Evolutionary conservation across 1,284 basidiomycete species (phyloP), one percentile per base, ranked within the genome.

Genomic region (Sporisorium scitamineum): DNA sequence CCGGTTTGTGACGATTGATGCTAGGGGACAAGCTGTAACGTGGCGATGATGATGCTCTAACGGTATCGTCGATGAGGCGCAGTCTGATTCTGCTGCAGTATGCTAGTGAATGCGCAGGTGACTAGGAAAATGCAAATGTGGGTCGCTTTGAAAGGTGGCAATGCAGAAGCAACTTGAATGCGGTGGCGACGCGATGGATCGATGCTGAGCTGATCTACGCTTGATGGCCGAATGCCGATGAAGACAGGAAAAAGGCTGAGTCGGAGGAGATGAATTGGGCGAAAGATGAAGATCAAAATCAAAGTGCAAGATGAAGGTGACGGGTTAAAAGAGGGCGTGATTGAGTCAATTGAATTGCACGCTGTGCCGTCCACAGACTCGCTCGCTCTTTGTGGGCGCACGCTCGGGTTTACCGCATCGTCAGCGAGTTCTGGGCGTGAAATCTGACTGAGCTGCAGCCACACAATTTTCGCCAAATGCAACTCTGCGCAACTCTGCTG

Each of bases 91-190:
- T 29, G 37, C 37, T 48, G 47, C 27, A 39, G 37, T 48, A 48
- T 48, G 47, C 47, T 27, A n/a, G 16, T 48, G 26, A 27, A 48
- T 48, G 47, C 47, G 27, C 47, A 48, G n/a, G 27, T 18, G 8
- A 18, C 24, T 39, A 18, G 37, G 18, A 18, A n/a, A n/a, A 39
- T 39, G 37, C 37, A 18, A 8, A 39, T n/a, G n/a, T n/a, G n/a
- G n/a, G 4, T 39, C 37, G 37, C 37, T n/a, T n/a, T 18, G 18
- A n/a, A 14, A 11, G 37, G 37, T 39, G 37, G 37, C 37, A n/a
- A 39, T 39, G 37, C 4, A n/a, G 34, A 34, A 34, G 34, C 34
- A 39, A 39, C 4, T 37, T 16, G 18, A 18, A n/a, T n/a, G n/a
- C n/a, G 16, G 37, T 8, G 37, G 18, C 37, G 16, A n/a, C 18